Evolutionary conservation across 192 early-diverging fungal genomes (phyloP).

Genomic region (Linnemannia elongata): DNA sequence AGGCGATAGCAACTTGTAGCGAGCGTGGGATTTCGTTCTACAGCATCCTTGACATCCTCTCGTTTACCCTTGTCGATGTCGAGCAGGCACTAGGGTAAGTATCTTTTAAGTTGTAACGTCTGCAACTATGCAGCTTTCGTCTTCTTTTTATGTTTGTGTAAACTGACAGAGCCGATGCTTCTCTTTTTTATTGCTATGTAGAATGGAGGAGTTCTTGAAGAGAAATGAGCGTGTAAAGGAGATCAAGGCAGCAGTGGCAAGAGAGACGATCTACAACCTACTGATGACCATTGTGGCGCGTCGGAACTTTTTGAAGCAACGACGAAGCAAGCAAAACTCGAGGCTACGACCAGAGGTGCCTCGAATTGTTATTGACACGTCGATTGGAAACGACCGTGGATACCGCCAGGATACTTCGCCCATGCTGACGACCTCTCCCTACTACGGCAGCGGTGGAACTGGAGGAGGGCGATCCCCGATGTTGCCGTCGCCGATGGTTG

Average conservation of each 20-base stretch:
- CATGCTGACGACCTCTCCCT: conserved; percentile 42
- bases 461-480: conserved; percentile 24
- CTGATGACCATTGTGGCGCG: conserved; percentile 43
- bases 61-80: conserved; percentile 41
- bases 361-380: conserved; percentile 50
- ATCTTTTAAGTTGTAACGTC: neutral
- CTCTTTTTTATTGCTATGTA: neutral
- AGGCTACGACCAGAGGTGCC: conserved; percentile 51
- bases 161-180: neutral
- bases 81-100: conserved; percentile 49
- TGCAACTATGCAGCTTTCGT: neutral
- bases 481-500: conserved; percentile 33
- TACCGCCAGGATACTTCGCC: conserved; percentile 41
- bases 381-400: conserved; percentile 31
- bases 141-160: neutral
- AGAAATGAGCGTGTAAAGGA: conserved; percentile 46
- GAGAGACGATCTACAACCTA: conserved; percentile 53
- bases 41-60: conserved; percentile 43
- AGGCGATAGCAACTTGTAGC: conserved; percentile 32
- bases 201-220: conserved; percentile 49
- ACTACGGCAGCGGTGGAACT: neutral
- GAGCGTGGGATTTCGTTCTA: conserved; percentile 45
- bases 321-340: conserved; percentile 39
- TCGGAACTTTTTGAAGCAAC: conserved; percentile 46
- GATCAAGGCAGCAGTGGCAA: conserved; percentile 37